Conservation (phyloP, 345 rosid genomes). For the Melastoma malabathricum region DNA sequence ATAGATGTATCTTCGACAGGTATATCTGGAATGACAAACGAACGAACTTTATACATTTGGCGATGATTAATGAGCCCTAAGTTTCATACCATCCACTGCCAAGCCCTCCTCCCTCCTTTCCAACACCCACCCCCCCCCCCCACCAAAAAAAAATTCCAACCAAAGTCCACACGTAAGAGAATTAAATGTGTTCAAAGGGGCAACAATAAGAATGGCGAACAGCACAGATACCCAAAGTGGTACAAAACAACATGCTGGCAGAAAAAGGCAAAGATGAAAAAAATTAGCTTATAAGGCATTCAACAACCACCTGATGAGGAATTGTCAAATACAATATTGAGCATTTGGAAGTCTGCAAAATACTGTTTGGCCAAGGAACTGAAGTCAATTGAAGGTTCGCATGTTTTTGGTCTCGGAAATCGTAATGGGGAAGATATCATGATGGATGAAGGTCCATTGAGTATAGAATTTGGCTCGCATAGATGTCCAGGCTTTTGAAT, state of each 20-base stretch:
- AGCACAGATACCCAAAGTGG: no score
- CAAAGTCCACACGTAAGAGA: no score
- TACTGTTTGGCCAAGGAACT: constrained; percentile 83
- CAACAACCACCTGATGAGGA: constrained; percentile 49
- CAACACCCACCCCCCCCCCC: no score
- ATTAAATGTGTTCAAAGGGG: no score
- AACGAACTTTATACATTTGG: constrained; percentile 1
- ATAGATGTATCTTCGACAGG: constrained; percentile 32
- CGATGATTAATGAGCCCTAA: no score
- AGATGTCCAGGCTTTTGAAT: constrained; percentile 81
- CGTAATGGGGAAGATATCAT: constrained; percentile 90
- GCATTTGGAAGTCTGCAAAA: constrained; percentile 61
- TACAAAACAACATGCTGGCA: no score
- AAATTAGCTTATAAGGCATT: background rate
- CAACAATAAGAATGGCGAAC: no score
- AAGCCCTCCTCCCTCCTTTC: no score
- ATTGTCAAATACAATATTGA: constrained; percentile 74
- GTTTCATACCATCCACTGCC: no score
- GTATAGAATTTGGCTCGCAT: constrained; percentile 88
- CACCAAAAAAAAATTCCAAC: no score
- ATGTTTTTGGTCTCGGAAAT: constrained; percentile 64
- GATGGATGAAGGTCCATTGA: constrained; percentile 92
- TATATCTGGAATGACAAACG: constrained; percentile 11
- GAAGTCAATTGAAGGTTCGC: constrained; percentile 62
- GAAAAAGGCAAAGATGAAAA: no score